These are phyloP conservation scores for Metschnikowia lochheadii DNA, from an alignment of 805 yeast genomes.

Conservation along the genomic window DNA sequence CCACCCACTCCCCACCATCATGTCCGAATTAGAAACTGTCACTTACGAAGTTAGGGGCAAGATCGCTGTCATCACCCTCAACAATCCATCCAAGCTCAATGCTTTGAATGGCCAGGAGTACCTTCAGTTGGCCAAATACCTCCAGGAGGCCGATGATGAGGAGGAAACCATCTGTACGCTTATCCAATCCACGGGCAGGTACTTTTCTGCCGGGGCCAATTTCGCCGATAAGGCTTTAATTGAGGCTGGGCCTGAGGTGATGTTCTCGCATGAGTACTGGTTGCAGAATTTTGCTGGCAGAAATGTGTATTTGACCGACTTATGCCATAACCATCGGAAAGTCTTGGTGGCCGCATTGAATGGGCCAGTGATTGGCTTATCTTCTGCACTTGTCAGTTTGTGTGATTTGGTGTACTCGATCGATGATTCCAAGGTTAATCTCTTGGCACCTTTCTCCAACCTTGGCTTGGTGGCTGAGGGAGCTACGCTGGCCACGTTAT, in stretches of 20 bases:
- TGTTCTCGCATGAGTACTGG: conserved; percentile 43
- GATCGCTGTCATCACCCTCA: conserved; percentile 60
- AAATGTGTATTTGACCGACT: conserved; percentile 63
- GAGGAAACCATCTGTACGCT: conserved; percentile 61
- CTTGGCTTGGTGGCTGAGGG: conserved; percentile 85
- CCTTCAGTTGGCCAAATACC: conserved; percentile 50
- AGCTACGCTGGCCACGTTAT: conserved; percentile 63
- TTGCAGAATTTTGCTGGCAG: conserved; percentile 59
- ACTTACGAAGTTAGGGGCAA: conserved; percentile 42
- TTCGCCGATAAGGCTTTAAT: conserved; percentile 39
- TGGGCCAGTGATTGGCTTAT: conserved; percentile 83
- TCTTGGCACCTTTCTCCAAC: conserved; percentile 75
- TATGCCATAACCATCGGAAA: conserved; percentile 67
- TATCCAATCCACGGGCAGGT: conserved; percentile 66
- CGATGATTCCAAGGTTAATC: conserved; percentile 50
- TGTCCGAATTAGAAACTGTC: conserved; percentile 25
- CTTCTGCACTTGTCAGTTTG: conserved; percentile 68
- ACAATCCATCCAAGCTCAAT: conserved; percentile 58
- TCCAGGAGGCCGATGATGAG: conserved; percentile 61
- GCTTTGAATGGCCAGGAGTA: conserved; percentile 67
- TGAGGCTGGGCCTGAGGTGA: conserved; percentile 22
- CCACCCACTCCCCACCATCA: not conserved
- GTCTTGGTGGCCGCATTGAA: conserved; percentile 69
- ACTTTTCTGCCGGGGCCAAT: conserved; percentile 84
- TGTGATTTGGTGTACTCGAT: conserved; percentile 73